A percentile compares a stretch with the other conserved stretches of the same genome.
These are phyloP conservation scores for Pseudozyma thailandica DNA, from an alignment of 1,284 basidiomycete genomes.

Conservation along the genomic window DNA sequence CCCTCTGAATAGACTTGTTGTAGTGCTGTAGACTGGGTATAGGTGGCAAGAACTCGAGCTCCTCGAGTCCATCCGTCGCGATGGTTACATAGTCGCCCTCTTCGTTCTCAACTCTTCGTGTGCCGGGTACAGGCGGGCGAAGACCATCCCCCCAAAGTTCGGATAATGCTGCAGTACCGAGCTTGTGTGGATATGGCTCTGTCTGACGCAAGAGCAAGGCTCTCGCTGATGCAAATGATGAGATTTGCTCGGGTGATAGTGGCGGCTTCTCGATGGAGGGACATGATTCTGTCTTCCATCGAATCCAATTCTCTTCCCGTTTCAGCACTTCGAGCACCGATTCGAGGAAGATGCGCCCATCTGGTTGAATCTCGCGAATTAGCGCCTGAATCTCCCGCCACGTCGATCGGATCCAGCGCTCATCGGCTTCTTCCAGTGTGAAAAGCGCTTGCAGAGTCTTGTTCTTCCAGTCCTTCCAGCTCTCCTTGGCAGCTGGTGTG, in stretches of 20 bases:
- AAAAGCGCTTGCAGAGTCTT: constrained; percentile 51
- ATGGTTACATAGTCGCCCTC: constrained; percentile 52
- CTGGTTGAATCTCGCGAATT: constrained; percentile 54
- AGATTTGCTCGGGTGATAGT: constrained; percentile 39
- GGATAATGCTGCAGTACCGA: constrained; percentile 64
- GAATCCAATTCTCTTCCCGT: constrained; percentile 59
- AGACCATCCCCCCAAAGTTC: constrained; percentile 64
- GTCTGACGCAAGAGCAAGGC: constrained; percentile 27
- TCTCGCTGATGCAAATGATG: constrained; percentile 35
- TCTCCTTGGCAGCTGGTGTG: constrained; percentile 76
- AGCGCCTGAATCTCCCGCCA: constrained; percentile 59
- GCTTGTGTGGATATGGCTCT: constrained; percentile 40
- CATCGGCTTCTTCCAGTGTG: constrained; percentile 53
- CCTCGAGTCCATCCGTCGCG: constrained; percentile 62
- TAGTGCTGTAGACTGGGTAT: constrained; percentile 55
- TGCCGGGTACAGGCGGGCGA: constrained; percentile 34
- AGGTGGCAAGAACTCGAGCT: constrained; percentile 53
- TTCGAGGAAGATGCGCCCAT: constrained; percentile 55
- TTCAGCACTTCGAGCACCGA: constrained; percentile 53
- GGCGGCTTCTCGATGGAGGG: constrained; percentile 60
- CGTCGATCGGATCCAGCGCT: constrained; percentile 58
- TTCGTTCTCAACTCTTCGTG: constrained; percentile 49
- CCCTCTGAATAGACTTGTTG: constrained; percentile 46
- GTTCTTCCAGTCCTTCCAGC: constrained; percentile 72
- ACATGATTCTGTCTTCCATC: constrained; percentile 63